phyloP scores from a whole-genome alignment of 2,329 filamentous ascomycete species.

The Botrytis cinerea region DNA sequence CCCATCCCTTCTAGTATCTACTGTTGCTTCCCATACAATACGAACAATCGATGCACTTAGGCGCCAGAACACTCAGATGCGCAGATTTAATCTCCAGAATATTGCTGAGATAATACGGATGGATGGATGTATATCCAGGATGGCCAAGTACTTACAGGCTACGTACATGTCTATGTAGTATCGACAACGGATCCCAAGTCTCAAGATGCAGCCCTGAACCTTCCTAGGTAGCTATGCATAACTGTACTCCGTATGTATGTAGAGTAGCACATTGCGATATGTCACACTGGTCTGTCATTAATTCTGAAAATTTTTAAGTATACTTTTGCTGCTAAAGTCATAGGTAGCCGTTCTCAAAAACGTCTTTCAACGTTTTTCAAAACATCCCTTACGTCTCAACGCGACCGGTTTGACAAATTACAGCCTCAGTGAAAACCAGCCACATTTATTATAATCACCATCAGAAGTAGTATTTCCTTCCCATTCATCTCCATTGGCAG shows the following conservation, averaged over 20 bases:
- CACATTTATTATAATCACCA: not conserved
- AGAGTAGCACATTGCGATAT: not conserved
- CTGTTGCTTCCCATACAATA: not conserved
- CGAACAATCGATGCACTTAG: not conserved
- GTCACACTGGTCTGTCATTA: not conserved
- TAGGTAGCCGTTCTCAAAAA: not conserved
- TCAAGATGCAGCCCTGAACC: constrained; percentile 8
- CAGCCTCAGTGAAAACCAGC: not conserved
- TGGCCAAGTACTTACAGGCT: not conserved
- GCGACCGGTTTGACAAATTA: not conserved
- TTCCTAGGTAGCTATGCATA: not conserved
- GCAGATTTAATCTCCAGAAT: not conserved
- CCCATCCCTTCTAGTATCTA: not conserved
- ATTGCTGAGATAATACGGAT: not conserved
- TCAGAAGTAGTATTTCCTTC: not conserved
- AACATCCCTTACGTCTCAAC: constrained; percentile 5
- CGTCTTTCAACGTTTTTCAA: not conserved
- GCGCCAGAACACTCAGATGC: not conserved
- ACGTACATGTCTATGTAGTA: not conserved
- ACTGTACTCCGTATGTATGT: not conserved
- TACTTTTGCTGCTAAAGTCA: not conserved
- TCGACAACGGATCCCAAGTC: not conserved
- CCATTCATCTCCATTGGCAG: not conserved
- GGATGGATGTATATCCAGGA: no score
- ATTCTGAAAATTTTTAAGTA: not conserved